phyloP scores from a whole-genome alignment of 306 rosid species.

The Vachellia pachyceras region DNA sequence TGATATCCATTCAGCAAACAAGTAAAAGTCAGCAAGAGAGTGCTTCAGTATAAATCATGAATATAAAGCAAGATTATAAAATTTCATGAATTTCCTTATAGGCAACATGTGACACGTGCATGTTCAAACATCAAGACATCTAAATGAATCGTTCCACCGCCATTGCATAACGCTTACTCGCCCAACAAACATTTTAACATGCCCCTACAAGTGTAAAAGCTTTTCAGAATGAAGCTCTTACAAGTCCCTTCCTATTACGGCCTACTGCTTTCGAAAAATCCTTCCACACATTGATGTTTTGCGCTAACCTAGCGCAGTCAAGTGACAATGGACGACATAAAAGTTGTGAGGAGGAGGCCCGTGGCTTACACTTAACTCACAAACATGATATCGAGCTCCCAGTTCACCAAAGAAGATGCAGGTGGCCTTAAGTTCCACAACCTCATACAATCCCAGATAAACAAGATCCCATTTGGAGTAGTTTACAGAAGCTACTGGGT shows the following conservation, averaged over 20 bases:
- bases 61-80: neutral
- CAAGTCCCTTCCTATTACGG: neutral
- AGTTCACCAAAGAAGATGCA: neutral
- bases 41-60: neutral
- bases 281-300: neutral
- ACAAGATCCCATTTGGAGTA: neutral
- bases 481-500: neutral
- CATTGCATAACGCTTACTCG: neutral
- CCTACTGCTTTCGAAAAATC: slow-evolving; percentile 13
- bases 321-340: neutral
- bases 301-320: neutral
- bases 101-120: neutral
- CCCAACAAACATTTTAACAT: slow-evolving; percentile 7
- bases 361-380: neutral
- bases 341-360: neutral
- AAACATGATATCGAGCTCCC: slow-evolving; percentile 2
- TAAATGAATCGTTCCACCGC: neutral
- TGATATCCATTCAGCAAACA: neutral
- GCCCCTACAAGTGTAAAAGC: slow-evolving; percentile 8
- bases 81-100: neutral
- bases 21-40: neutral
- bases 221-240: neutral
- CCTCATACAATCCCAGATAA: neutral
- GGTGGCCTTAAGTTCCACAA: slow-evolving; percentile 1
- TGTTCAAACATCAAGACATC: slow-evolving; percentile 3